Percentiles rank a stretch among this genome's conserved stretches.
Evolutionary conservation across 208 protist species (phyloP).

Genomic region (Entamoeba histolytica): DNA sequence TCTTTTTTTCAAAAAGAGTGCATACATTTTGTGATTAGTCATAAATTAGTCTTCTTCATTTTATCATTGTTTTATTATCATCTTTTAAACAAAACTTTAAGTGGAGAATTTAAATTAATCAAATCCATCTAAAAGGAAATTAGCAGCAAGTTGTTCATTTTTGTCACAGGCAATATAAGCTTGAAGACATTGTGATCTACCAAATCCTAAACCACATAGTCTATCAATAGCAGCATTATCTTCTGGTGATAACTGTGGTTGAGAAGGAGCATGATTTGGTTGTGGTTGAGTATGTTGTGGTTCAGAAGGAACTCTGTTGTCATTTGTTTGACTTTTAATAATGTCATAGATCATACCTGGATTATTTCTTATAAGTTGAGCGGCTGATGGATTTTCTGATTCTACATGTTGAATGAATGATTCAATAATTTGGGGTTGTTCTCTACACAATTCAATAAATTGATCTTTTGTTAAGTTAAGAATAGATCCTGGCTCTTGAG

Average conservation of each 20-base stretch:
- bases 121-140: not conserved
- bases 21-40: too few relatives aligned
- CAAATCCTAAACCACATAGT: not conserved
- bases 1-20: too few relatives aligned
- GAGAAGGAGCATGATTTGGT: not conserved
- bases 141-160: not conserved
- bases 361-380: not conserved
- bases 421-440: not conserved
- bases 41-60: too few relatives aligned
- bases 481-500: not conserved
- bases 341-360: not conserved
- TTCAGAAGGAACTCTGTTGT: not conserved
- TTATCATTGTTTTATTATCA: too few relatives aligned
- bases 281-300: not conserved
- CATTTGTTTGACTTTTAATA: not conserved
- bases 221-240: not conserved
- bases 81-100: too few relatives aligned
- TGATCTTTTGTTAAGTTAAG: not conserved
- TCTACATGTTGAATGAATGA: not conserved
- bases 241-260: not conserved
- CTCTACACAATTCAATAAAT: not conserved
- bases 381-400: not conserved
- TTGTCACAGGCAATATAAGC: conserved; percentile 1
- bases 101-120: not conserved
- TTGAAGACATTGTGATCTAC: not conserved